A percentile compares a stretch with the other conserved stretches of the same genome.
Evolutionary conservation across 2,329 filamentous ascomycete species (phyloP).

Genomic region (Aspergillus sp.): DNA sequence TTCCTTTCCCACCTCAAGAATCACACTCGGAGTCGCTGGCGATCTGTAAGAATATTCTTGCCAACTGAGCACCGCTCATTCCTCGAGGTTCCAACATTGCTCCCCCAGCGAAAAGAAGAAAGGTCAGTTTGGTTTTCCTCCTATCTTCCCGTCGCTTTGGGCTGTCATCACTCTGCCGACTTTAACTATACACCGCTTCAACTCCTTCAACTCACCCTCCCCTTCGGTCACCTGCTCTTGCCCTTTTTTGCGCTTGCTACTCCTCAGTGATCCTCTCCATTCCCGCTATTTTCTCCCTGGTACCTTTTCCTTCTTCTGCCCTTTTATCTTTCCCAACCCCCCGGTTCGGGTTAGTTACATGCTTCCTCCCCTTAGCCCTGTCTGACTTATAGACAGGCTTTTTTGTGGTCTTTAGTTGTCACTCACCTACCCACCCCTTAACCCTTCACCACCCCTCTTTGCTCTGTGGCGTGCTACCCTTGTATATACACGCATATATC

Average conservation of each 20-base stretch:
- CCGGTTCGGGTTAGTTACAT: constrained; percentile 2
- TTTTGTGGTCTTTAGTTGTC: constrained; percentile 5
- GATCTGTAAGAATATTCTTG: constrained; percentile 15
- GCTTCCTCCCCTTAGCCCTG: not conserved
- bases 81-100: constrained; percentile 11
- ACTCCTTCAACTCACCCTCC: constrained; percentile 11
- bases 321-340: constrained; percentile 5
- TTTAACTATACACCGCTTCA: constrained; percentile 24
- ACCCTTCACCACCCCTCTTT: constrained; percentile 11
- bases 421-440: constrained; percentile 3
- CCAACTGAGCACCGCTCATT: not conserved
- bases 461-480: not conserved
- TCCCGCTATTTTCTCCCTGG: constrained; percentile 7
- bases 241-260: constrained; percentile 7
- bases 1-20: constrained; percentile 9
- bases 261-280: not conserved
- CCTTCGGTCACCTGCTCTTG: constrained; percentile 10
- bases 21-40: constrained; percentile 18
- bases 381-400: constrained; percentile 8
- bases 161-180: not conserved
- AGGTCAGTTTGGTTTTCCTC: constrained; percentile 22
- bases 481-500: constrained; percentile 1
- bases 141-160: not conserved
- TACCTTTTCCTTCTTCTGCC: constrained; percentile 7
- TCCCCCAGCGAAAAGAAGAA: constrained; percentile 10